Conservation (phyloP, 139 green algal species). For the Protoeuglena noctilucae region DNA sequence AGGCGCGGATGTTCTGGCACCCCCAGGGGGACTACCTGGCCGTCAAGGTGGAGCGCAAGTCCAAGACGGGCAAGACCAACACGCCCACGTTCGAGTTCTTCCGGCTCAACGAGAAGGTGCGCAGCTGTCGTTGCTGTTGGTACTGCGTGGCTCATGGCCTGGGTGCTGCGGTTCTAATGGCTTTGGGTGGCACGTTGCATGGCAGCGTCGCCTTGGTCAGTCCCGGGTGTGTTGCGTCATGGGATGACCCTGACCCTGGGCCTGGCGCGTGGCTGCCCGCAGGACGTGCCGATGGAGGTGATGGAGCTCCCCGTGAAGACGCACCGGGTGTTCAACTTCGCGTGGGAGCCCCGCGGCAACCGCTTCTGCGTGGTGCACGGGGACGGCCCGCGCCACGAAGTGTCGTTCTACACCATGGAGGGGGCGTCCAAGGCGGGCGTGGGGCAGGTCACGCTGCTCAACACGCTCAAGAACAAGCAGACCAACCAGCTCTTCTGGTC, state of each 20-base stretch:
- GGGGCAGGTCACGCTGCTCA: slow-evolving; percentile 21
- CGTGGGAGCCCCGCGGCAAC: slow-evolving; percentile 87
- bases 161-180: no score
- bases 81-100: slow-evolving; percentile 94
- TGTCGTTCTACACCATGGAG: slow-evolving; percentile 90
- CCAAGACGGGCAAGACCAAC: slow-evolving; percentile 93
- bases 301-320: slow-evolving; percentile 55
- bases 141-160: no score
- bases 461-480: slow-evolving; percentile 9
- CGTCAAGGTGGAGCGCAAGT: slow-evolving; percentile 86
- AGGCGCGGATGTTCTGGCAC: slow-evolving; percentile 91
- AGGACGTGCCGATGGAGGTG: slow-evolving; percentile 26
- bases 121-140: no score
- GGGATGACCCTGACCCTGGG: no score
- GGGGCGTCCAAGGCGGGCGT: slow-evolving; percentile 36
- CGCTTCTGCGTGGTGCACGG: slow-evolving; percentile 85
- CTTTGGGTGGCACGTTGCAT: no score
- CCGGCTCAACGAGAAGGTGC: slow-evolving; percentile 14
- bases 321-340: slow-evolving; percentile 46
- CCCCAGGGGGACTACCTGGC: slow-evolving; percentile 89
- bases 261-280: no score
- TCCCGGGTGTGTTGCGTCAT: no score
- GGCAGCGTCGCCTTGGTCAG: no score
- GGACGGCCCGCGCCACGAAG: slow-evolving; percentile 50
- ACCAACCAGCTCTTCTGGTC: background rate